Evolutionary conservation across 441 rosid genomes (phyloP), one percentile per base, ranked within the genome.

Genomic region (Iberis amara): DNA sequence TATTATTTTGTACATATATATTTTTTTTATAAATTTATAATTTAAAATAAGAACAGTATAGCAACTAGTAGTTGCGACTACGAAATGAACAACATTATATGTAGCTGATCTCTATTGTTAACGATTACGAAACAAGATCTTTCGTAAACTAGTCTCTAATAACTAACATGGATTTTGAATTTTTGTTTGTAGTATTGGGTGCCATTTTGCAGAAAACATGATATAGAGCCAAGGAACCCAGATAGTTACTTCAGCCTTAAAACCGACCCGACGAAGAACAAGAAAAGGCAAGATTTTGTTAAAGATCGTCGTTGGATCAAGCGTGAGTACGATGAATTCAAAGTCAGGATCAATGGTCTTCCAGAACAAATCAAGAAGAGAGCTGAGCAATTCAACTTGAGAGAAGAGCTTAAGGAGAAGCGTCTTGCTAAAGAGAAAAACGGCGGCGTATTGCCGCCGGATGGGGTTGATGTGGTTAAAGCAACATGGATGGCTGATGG

Each of bases 401-500:
- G 95, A 45, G 96, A 90, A 74, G 96, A 90, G 73, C 83, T 90
- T 68, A 72, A 76, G 86, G 47, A 92, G 87, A 67, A 77, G 70
- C 9, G 86, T 18, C 21, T 18, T 18, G 21, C 21, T 18, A 18
- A 18, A 18, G 21, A 18, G 21, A 18, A 18, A 18, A 18, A 18
- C 21, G 21, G 21, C 21, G 21, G 21, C 21, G 21, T 18, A 18
- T 18, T 18, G 21, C 21, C 21, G 1, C 21, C 21, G 21, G 21
- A 18, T 18, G 21, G 21, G 21, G 21, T 18, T 18, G 82, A 0
- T 80, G 62, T 42, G 92, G 85, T 46, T 3, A 90, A 80, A 63
- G 96, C 92, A n/a, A 90, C 98, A 8, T 87, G 98, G 98, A 87
- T 90, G 98, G 98, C 95, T 13, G 96, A 90, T 56, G 98, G 96